phyloP scores from a whole-genome alignment of 768 basidiomycete species.

The Rhodotorula sphaerocarpa region DNA sequence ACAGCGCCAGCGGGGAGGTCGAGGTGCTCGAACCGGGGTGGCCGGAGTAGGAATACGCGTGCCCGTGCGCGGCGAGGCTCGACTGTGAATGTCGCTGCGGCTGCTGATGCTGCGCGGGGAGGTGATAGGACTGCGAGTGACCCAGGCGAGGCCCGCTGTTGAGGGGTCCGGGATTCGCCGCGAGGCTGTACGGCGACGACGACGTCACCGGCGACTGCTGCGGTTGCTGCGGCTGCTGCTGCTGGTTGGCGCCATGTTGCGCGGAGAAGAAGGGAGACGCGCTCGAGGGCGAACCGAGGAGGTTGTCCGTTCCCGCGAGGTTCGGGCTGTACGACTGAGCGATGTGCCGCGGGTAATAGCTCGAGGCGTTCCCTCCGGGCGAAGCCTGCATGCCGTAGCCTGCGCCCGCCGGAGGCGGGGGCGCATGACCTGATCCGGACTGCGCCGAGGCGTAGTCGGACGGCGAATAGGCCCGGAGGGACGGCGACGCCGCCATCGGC shows the following conservation, averaged over 20 bases:
- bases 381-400: neutral
- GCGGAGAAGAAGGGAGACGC: neutral
- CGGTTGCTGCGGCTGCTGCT: too few relatives aligned
- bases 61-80: neutral
- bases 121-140: neutral
- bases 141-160: too few relatives aligned
- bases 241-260: neutral
- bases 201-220: too few relatives aligned
- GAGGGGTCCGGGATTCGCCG: too few relatives aligned
- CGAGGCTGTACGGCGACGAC: too few relatives aligned
- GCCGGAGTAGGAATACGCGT: neutral
- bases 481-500: neutral
- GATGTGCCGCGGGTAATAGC: slow-evolving; percentile 34
- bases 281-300: neutral
- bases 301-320: neutral
- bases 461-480: slow-evolving; percentile 8
- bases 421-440: neutral
- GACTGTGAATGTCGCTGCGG: neutral
- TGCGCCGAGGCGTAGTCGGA: slow-evolving; percentile 16
- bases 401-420: neutral
- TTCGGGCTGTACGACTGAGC: slow-evolving; percentile 7
- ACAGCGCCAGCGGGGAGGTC: too few relatives aligned
- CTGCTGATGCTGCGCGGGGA: neutral
- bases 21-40: neutral
- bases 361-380: neutral